Evolutionary conservation across 2,329 filamentous ascomycete species (phyloP).

Genomic region (Pseudogymnoascus sp.): DNA sequence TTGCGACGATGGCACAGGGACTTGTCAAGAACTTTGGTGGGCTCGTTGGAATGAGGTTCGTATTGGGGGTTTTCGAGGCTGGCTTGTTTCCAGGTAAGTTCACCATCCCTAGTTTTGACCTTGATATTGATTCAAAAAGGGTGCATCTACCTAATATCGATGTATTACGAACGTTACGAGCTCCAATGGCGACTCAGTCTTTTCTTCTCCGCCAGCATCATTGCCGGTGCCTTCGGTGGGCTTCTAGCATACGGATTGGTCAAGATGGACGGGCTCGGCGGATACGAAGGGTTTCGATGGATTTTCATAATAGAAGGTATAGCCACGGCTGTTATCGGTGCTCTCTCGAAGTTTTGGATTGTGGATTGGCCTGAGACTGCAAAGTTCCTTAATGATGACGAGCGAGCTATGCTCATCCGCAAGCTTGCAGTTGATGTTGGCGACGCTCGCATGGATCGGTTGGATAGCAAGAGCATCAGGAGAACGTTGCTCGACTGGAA

Average conservation of each 20-base stretch:
- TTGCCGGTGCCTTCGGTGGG: slow-evolving; percentile 37
- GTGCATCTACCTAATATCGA: slow-evolving; percentile 36
- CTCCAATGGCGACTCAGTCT: slow-evolving; percentile 38
- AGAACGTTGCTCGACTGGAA: slow-evolving; percentile 32
- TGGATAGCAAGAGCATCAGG: slow-evolving; percentile 19
- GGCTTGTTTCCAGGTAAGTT: slow-evolving; percentile 36
- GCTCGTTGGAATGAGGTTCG: slow-evolving; percentile 33
- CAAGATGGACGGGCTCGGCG: slow-evolving; percentile 35
- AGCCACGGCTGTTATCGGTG: slow-evolving; percentile 27
- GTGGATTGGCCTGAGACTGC: slow-evolving; percentile 41
- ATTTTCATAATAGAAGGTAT: slow-evolving; percentile 37
- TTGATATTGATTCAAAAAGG: slow-evolving; percentile 7
- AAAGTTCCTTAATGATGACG: slow-evolving; percentile 35
- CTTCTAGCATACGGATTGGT: slow-evolving; percentile 41
- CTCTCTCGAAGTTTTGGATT: slow-evolving; percentile 35
- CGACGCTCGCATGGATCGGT: slow-evolving; percentile 24
- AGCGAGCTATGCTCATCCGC: slow-evolving; percentile 29
- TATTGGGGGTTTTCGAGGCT: slow-evolving; percentile 38
- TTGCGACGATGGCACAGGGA: slow-evolving; percentile 36
- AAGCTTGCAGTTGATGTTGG: slow-evolving; percentile 27
- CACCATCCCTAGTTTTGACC: background rate
- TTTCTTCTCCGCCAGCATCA: slow-evolving; percentile 34
- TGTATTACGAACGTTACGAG: slow-evolving; percentile 42
- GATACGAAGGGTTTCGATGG: slow-evolving; percentile 41
- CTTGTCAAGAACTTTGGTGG: slow-evolving; percentile 33